Base-by-base conservation (phyloP, 1,284 basidiomycete genomes). In the Binderoboletus segoi region DNA sequence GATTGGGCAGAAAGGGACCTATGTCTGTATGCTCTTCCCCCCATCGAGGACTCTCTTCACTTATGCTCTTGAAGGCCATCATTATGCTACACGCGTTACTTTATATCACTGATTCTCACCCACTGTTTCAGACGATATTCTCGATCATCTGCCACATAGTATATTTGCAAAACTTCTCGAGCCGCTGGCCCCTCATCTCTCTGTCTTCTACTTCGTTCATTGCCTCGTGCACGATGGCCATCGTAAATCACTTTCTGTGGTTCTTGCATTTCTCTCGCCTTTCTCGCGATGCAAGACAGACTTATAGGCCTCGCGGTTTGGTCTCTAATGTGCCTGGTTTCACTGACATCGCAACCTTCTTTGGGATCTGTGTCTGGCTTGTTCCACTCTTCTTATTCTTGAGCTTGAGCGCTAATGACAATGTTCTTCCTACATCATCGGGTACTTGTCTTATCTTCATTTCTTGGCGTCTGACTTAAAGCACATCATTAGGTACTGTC, bases 321-420 rank as follows among this genome's bases (percentile, higher is more conserved):
- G 58, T 64, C 16, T 62, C 72, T 30, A 64, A 76, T 15, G 72
- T 73, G 3, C 88, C 85, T n/a, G 80, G 85, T 2, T 96, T 97
- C 70, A 82, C 86, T 53, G 94, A 97, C 66, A 91, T 96, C 49
- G 91, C 94, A 18, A 91, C 93, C 4, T 97, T 96, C 75, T 97
- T 97, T 68, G 93, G 86, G 2, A 75, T 95, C 26, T 96, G 93
- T 74, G 91, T 98, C 7, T 98, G 95, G 95, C 84, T 94, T 51
- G 86, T 89, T 18, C 94, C 94, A 8, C 73, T 97, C 30, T 97
- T 94, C 74, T 75, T 98, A 24, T 98, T 97, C 79, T 76, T 97
- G 61, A 96, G 93, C 68, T 77, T 98, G 54, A 96, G 93, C 63
- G 95, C 95, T 12, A 97, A 96, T 63, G 96, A 98, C 70, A 93